These are phyloP conservation scores for Parathielavia hyrcaniae DNA, from an alignment of 495 filamentous ascomycete genomes.

Conservation along the genomic window DNA sequence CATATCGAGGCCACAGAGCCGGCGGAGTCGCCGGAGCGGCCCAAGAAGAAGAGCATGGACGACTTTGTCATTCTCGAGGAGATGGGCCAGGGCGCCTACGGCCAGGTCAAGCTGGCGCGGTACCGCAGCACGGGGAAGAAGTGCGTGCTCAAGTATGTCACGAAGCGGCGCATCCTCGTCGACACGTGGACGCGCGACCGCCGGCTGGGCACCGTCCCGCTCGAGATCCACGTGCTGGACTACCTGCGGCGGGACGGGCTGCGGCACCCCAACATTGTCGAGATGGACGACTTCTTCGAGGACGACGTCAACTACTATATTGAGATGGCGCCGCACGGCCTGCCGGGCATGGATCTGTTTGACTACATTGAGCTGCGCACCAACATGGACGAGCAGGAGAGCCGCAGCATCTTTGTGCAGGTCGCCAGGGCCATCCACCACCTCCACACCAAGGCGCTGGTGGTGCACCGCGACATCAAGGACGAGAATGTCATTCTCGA, in stretches of 20 bases:
- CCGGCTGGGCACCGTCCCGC: constrained; percentile 87
- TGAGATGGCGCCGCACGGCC: constrained; percentile 92
- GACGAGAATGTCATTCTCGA: constrained; percentile 97
- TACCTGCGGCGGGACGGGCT: constrained; percentile 83
- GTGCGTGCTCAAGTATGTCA: constrained; percentile 95
- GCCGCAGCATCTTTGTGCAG: constrained; percentile 90
- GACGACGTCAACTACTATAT: constrained; percentile 99
- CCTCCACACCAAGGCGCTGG: constrained; percentile 81
- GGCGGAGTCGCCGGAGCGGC: constrained; percentile 47
- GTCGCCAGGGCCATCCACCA: constrained; percentile 85
- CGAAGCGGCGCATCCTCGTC: constrained; percentile 92
- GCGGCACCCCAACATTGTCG: constrained; percentile 91
- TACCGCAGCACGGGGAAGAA: constrained; percentile 77
- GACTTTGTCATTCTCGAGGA: constrained; percentile 94
- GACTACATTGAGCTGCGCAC: constrained; percentile 96
- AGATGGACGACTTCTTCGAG: constrained; percentile 98
- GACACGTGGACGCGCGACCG: constrained; percentile 98
- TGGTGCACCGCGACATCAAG: constrained; percentile 97
- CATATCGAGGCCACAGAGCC: constrained; percentile 20
- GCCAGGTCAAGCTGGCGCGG: constrained; percentile 92
- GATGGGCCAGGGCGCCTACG: constrained; percentile 97
- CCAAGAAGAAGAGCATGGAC: constrained; percentile 72
- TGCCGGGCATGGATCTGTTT: constrained; percentile 98
- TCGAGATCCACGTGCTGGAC: constrained; percentile 96
- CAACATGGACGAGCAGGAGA: constrained; percentile 94